phyloP scores from a whole-genome alignment of 2,329 filamentous ascomycete species.

The Botrytis elliptica region DNA sequence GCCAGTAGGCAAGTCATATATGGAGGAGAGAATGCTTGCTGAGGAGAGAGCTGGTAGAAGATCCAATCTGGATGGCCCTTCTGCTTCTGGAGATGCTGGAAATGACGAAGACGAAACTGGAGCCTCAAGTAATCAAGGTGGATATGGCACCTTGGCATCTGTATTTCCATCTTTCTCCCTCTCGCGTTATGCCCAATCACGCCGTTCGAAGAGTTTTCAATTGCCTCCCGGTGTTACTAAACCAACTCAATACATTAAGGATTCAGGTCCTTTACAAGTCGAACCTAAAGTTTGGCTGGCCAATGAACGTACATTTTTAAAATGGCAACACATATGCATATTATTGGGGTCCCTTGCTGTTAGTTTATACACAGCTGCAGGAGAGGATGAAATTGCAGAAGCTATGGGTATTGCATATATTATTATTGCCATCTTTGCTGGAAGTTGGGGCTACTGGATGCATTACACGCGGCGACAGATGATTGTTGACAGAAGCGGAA shows the following conservation, averaged over 20 bases:
- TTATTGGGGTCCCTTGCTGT: slow-evolving; percentile 81
- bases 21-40: slow-evolving; percentile 54
- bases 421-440: slow-evolving; percentile 76
- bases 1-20: slow-evolving; percentile 64
- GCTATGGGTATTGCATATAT: slow-evolving; percentile 82
- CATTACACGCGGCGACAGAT: slow-evolving; percentile 72
- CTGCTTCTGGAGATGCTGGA: slow-evolving; percentile 23
- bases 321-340: slow-evolving; percentile 95
- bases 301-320: slow-evolving; percentile 96
- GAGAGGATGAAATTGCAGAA: slow-evolving; percentile 72
- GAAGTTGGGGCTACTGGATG: slow-evolving; percentile 83
- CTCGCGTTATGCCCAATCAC: slow-evolving; percentile 67
- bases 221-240: slow-evolving; percentile 87
- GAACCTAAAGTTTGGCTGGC: slow-evolving; percentile 99
- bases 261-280: slow-evolving; percentile 84
- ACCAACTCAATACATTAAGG: slow-evolving; percentile 88
- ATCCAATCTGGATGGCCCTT: slow-evolving; percentile 33
- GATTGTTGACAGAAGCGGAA: slow-evolving; percentile 82
- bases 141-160: slow-evolving; percentile 61
- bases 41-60: slow-evolving; percentile 41
- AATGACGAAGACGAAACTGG: slow-evolving; percentile 42
- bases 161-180: slow-evolving; percentile 82
- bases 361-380: slow-evolving; percentile 84
- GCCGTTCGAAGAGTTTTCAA: slow-evolving; percentile 50
- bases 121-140: slow-evolving; percentile 38